Conservation (phyloP, 2,329 filamentous ascomycete genomes). For the Sporothrix variecibatus region DNA sequence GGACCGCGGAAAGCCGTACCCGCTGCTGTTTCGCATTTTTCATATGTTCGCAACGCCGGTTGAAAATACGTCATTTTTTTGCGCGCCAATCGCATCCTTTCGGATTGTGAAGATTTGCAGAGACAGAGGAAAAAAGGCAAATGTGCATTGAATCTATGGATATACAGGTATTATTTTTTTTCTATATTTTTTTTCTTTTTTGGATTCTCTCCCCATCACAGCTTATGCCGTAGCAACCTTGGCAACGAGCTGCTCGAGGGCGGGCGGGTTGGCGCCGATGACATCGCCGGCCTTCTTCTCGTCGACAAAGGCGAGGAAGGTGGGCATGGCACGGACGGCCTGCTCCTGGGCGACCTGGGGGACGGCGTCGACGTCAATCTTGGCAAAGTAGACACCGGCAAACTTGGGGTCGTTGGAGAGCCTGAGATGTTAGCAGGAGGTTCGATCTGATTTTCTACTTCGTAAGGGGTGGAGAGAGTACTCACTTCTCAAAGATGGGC, state of each 20-base stretch:
- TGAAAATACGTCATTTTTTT: slow-evolving; percentile 22
- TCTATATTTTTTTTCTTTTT: not conserved
- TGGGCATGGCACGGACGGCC: slow-evolving; percentile 87
- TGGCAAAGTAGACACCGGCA: slow-evolving; percentile 70
- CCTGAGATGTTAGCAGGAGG: slow-evolving; percentile 41
- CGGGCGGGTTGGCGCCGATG: slow-evolving; percentile 76
- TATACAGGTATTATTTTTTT: not conserved
- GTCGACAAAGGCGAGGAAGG: slow-evolving; percentile 81
- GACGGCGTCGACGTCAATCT: slow-evolving; percentile 87
- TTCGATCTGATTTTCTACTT: not conserved
- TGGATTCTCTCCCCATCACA: not conserved
- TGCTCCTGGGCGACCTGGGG: slow-evolving; percentile 74
- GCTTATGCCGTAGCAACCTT: not conserved
- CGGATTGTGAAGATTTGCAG: not conserved
- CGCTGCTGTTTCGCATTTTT: not conserved
- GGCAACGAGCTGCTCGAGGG: slow-evolving; percentile 44
- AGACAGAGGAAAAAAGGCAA: not conserved
- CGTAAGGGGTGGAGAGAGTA: slow-evolving; percentile 25
- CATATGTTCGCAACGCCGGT: not conserved
- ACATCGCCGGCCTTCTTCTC: slow-evolving; percentile 72
- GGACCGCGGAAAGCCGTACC: not conserved
- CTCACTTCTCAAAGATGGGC: slow-evolving; percentile 69
- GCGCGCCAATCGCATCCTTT: not conserved
- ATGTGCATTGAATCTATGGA: not conserved
- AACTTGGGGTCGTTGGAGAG: slow-evolving; percentile 53